Evolutionary conservation across 805 yeast genomes (phyloP), one percentile per base, ranked within the genome.

Genomic region (Candida stauntonica): DNA sequence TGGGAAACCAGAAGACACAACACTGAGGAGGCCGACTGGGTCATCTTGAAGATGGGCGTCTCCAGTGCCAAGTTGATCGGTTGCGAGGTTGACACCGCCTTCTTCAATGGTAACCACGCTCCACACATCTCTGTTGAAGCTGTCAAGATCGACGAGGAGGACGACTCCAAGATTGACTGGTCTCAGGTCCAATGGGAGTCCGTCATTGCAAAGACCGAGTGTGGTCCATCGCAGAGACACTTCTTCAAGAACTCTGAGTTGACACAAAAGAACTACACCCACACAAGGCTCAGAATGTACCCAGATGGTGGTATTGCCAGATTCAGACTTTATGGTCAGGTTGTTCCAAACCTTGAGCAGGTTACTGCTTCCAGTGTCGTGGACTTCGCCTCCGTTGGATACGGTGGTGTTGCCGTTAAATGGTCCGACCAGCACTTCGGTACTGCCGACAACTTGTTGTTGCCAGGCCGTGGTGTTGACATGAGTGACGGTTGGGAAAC

Each of bases 401-500:
- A 81, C 56, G 99, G 99, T 44, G 98, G 95, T 47, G 89, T 87
- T 26, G 91, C 91, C 18, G 77, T 86, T 29, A 68, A 77, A 11
- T 78, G 75, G 51, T 82, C 94, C 2, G 96, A 93, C 65, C 95
- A 91, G 66, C 98, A 89, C 64, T 91, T 91, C 57, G 95, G 96
- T 27, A 75, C 91, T 31, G 95, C 89, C 27, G 94, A 86, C 60
- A 91, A 91, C 65, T 67, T 91, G 45, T 66, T 91, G 41, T 68
- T 91, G 39, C 97, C 97, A 2, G 98, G 98, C 13, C 77, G 97
- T 44, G 99, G 99, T 36, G 76, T 73, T 52, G 96, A 91, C 62
- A 91, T 91, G 98, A 78, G 93, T 35, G 98, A 93, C 57, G 99
- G 99, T 12, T 91, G 99, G 99, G 99, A 91, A 61, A 91, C 99